Base-by-base conservation (phyloP, 2,329 filamentous ascomycete species). In the Dactylella cylindrospora region DNA sequence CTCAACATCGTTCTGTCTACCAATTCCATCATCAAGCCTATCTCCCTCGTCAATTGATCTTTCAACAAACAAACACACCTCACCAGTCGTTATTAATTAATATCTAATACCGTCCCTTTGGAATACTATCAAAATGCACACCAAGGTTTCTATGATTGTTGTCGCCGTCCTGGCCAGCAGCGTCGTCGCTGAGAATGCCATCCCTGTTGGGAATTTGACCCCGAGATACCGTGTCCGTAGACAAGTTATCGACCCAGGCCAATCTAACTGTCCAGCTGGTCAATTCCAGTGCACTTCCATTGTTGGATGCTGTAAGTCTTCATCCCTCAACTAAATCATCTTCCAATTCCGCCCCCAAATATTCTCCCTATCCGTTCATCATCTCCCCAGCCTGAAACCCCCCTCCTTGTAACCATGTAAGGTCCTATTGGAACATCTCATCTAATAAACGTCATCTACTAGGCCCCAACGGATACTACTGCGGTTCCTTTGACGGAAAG, bases 381-480 rank as follows among this genome's bases (percentile, higher is more conserved):
- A n/a, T n/a, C n/a, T n/a, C n/a, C n/a, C n/a, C n/a, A n/a, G n/a
- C n/a, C n/a, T n/a, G n/a, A n/a, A n/a, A n/a, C n/a, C n/a, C n/a
- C n/a, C n/a, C n/a, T n/a, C n/a, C n/a, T n/a, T n/a, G n/a, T n/a
- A n/a, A n/a, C n/a, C n/a, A n/a, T n/a, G n/a, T n/a, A n/a, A n/a
- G n/a, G n/a, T n/a, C n/a, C n/a, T n/a, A n/a, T n/a, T n/a, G n/a
- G n/a, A n/a, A n/a, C n/a, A n/a, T n/a, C n/a, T 9, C 8, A 23
- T 51, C 29, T 39, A 25, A 26, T 12, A 22, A 3, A 15, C 15
- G 9, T 39, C 13, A 19, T 15, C 41, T 26, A 12, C 28, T 23
- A 62, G 57, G 57, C 20, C 57, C 57, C 17, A 29, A 26, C 22
- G 57, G 57, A 19, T 62, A 35, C 32, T 43, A 41, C n/a, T 62